These are phyloP conservation scores for Chamaecyparis obtusa DNA, from an alignment of 75 land plant species.

Conservation along the genomic window DNA sequence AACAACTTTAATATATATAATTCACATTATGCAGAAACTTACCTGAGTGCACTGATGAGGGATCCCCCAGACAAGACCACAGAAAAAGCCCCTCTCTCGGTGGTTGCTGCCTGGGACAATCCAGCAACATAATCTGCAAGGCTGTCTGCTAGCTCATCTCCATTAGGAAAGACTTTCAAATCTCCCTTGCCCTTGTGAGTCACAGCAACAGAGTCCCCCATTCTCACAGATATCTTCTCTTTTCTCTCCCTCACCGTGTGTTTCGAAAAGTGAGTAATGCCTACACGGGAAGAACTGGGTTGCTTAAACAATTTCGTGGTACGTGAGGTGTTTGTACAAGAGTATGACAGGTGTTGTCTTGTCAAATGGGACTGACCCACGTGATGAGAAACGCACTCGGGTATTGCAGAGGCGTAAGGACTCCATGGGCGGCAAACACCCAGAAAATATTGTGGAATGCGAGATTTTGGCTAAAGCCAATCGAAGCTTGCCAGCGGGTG, in stretches of 20 bases:
- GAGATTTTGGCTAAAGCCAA: too few relatives aligned
- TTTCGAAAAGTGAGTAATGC: not conserved
- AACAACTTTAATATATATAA: not conserved
- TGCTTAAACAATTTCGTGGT: not conserved
- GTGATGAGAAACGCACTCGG: not conserved
- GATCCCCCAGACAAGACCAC: constrained; percentile 80
- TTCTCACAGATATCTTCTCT: not conserved
- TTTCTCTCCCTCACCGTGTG: not conserved
- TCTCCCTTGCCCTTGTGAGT: constrained; percentile 12
- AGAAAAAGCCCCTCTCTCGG: constrained; percentile 50
- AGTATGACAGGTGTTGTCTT: not conserved
- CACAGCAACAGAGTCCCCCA: constrained; percentile 29
- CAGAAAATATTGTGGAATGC: not conserved
- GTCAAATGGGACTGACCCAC: not conserved
- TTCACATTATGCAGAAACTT: not conserved
- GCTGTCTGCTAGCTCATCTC: constrained; percentile 40
- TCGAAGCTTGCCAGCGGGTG: not conserved
- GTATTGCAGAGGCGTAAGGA: not conserved
- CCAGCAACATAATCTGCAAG: constrained; percentile 56
- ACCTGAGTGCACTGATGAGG: constrained; percentile 63
- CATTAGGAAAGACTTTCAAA: constrained; percentile 37
- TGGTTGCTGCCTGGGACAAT: constrained; percentile 35
- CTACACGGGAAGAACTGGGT: too few relatives aligned
- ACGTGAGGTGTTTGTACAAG: not conserved
- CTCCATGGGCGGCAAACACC: not conserved